These are phyloP conservation scores for Plasmodium gonderi DNA, from an alignment of 169 alveolate genomes.

Conservation along the genomic window DNA sequence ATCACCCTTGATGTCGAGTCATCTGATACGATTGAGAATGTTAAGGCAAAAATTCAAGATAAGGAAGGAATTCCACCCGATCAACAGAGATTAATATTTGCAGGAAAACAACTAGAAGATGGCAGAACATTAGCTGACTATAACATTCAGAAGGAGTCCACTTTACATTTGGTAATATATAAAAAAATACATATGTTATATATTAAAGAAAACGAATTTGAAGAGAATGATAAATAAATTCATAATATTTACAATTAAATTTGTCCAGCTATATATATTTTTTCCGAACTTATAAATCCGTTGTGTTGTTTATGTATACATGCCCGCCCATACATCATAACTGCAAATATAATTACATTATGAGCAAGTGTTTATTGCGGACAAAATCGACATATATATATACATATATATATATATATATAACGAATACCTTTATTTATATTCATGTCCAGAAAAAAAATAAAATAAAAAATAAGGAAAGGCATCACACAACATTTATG, in stretches of 20 bases:
- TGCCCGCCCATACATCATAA: too few species aligned
- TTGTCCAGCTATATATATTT: background rate
- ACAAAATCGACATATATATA: conserved; percentile 6
- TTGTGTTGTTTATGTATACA: too few species aligned
- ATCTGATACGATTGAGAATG: conserved; percentile 96
- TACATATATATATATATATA: background rate
- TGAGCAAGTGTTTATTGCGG: too few species aligned
- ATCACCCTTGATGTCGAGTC: conserved; percentile 97
- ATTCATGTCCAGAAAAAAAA: too few species aligned
- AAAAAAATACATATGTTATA: too few species aligned
- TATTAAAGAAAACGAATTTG: too few species aligned
- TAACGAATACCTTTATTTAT: too few species aligned
- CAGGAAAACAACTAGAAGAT: conserved; percentile 99
- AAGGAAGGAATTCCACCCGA: conserved; percentile 99
- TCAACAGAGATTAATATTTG: conserved; percentile 98
- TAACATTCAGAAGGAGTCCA: conserved; percentile 98
- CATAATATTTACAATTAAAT: too few species aligned
- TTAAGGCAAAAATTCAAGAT: conserved; percentile 97
- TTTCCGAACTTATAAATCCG: background rate
- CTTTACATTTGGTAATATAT: conserved; percentile 95
- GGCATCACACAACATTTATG: too few species aligned
- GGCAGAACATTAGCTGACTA: conserved; percentile 98
- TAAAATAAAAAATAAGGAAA: too few species aligned
- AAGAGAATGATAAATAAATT: too few species aligned
- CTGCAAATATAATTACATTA: too few species aligned